Percentiles rank a stretch among this genome's conserved stretches.
These are phyloP conservation scores for Yamadazyma endophytica DNA, from an alignment of 805 yeast genomes.

Conservation along the genomic window DNA sequence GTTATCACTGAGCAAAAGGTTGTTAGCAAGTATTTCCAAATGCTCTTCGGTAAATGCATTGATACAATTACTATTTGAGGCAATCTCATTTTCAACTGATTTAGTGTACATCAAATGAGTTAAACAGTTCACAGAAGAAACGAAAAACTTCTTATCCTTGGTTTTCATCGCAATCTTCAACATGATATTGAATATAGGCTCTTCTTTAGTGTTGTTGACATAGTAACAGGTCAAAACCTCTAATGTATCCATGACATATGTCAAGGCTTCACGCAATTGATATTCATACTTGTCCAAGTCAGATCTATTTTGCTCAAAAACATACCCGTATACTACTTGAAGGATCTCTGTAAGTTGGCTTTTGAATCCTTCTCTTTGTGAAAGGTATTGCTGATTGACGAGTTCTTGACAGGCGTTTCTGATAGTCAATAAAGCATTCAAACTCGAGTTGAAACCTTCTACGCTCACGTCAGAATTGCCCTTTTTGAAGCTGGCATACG, in stretches of 20 bases:
- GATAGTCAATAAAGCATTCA: slow-evolving; percentile 57
- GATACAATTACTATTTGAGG: slow-evolving; percentile 32
- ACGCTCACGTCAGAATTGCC: slow-evolving; percentile 14
- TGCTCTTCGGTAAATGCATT: slow-evolving; percentile 31
- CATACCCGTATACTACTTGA: slow-evolving; percentile 32
- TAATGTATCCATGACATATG: slow-evolving; percentile 70
- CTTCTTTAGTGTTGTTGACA: slow-evolving; percentile 69
- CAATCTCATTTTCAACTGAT: slow-evolving; percentile 38
- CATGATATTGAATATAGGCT: slow-evolving; percentile 59
- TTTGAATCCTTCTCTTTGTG: slow-evolving; percentile 48
- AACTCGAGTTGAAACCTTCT: slow-evolving; percentile 22
- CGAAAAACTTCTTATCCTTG: slow-evolving; percentile 65
- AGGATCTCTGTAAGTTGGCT: slow-evolving; percentile 44
- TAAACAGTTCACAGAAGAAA: slow-evolving; percentile 69
- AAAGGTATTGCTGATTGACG: slow-evolving; percentile 73
- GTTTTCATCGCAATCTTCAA: slow-evolving; percentile 46
- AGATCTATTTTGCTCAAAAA: slow-evolving; percentile 16
- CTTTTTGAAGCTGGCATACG: slow-evolving; percentile 23
- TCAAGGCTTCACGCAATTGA: slow-evolving; percentile 53
- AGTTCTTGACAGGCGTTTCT: slow-evolving; percentile 84
- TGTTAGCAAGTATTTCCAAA: slow-evolving; percentile 54
- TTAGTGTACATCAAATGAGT: slow-evolving; percentile 64
- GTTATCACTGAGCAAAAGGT: slow-evolving; percentile 60
- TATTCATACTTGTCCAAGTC: slow-evolving; percentile 20
- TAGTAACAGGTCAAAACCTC: slow-evolving; percentile 83